Evolutionary conservation across 2,329 filamentous ascomycete genomes (phyloP), one percentile per base, ranked within the genome.

Genomic region (Cladophialophora immunda): DNA sequence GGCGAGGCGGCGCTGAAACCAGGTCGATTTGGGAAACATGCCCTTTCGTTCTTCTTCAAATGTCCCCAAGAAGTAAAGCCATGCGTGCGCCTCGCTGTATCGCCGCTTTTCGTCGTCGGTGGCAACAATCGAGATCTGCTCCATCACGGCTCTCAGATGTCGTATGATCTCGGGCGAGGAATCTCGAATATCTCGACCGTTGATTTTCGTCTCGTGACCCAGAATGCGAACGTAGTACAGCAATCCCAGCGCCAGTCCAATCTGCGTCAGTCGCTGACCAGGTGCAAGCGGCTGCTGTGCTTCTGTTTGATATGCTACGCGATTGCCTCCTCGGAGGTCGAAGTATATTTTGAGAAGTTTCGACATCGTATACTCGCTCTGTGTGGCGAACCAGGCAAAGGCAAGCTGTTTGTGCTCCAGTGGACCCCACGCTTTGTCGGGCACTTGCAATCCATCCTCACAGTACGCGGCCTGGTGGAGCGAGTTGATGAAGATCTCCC

Each of bases 351-450:
- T 7, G 25, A 62, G 45, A 13, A 45, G 19, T 34, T 32, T 29
- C 13, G 34, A 29, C 30, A 62, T 54, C 17, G 45, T 50, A 17
- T 45, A 62, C 15, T 34, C 25, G 27, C 59, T 62, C 34, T 62
- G 56, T 7, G 59, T 62, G 17, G 27, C 59, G 32, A 62, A 62
- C 59, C 59, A 62, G 11, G 59, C 25, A 15, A 34, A 62, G 2
- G 50, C 45, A n/a, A 62, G 59, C 45, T 41, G 59, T 27, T 34
- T 55, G 11, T 62, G 59, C 29, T 32, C 30, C 15, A 30, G 17
- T 2, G 59, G 34, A 38, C 59, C 59, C 59, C 59, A 62, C 19
- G 30, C 59, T 17, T 22, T 27, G 29, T 62, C n/a, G 27, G 59
- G n/a, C 25, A 61, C 41, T 34, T 55, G 53, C 30, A 41, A 7